Evolutionary conservation across 2,329 filamentous ascomycete genomes (phyloP).

Genomic region (Cladorrhinum sp.): DNA sequence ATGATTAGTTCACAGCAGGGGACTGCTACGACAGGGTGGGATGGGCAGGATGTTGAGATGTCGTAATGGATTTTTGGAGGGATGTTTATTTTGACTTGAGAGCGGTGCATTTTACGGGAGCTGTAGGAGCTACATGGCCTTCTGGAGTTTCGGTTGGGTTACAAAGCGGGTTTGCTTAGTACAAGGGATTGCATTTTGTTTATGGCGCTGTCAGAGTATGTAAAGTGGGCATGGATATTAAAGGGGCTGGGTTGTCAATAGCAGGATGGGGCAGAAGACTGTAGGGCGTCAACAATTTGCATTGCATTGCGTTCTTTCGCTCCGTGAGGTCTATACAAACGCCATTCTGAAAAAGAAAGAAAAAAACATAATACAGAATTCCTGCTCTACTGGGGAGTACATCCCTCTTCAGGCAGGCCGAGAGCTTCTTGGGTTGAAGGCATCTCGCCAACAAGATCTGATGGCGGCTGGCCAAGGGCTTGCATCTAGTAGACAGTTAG

Average conservation of each 20-base stretch:
- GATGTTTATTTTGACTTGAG: background rate
- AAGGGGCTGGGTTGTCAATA: too few relatives aligned
- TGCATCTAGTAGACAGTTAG: slow-evolving; percentile 71
- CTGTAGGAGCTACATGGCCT: background rate
- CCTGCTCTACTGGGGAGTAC: slow-evolving; percentile 53
- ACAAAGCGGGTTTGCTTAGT: background rate
- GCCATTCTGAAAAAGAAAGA: background rate
- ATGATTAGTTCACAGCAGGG: background rate
- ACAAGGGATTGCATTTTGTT: background rate
- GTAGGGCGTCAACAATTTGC: background rate
- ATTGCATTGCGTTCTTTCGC: background rate
- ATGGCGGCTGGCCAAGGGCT: slow-evolving; percentile 83
- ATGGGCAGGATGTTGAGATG: background rate
- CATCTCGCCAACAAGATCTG: slow-evolving; percentile 89
- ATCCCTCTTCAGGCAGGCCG: slow-evolving; percentile 58
- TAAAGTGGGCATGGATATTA: background rate
- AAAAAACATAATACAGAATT: too few relatives aligned
- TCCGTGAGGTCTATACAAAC: background rate
- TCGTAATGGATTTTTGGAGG: background rate
- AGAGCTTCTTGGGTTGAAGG: slow-evolving; percentile 73
- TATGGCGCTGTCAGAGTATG: too few relatives aligned
- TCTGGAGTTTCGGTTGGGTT: background rate
- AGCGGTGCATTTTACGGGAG: too few relatives aligned
- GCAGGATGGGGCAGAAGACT: too few relatives aligned
- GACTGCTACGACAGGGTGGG: background rate